Evolutionary conservation across 2,329 filamentous ascomycete species (phyloP).

Genomic region (Pseudogymnoascus sp.): DNA sequence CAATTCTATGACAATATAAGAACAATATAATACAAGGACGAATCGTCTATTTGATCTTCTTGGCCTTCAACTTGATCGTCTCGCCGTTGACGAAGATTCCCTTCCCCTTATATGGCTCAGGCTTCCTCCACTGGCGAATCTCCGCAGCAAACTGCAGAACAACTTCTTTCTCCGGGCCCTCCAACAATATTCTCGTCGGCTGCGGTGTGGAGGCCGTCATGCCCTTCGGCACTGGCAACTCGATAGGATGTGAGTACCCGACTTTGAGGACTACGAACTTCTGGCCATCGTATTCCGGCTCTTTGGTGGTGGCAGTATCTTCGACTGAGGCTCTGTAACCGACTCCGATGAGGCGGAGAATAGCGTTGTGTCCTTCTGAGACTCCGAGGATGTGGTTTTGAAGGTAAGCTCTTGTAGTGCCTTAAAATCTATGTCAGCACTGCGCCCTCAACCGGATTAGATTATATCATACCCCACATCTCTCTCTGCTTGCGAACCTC

Average conservation of each 20-base stretch:
- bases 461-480: constrained; percentile 77
- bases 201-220: constrained; percentile 83
- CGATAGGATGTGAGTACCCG: constrained; percentile 92
- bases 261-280: constrained; percentile 91
- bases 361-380: constrained; percentile 90
- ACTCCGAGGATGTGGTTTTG: constrained; percentile 89
- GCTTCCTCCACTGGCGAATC: constrained; percentile 80
- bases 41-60: constrained; percentile 76
- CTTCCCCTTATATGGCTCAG: constrained; percentile 99
- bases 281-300: constrained; percentile 69
- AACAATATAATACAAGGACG: constrained; percentile 13
- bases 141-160: constrained; percentile 87
- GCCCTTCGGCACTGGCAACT: constrained; percentile 75
- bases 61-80: constrained; percentile 96
- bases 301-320: constrained; percentile 60
- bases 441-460: background rate
- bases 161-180: constrained; percentile 78
- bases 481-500: constrained; percentile 69
- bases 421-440: constrained; percentile 41
- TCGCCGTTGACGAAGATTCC: constrained; percentile 97
- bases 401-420: constrained; percentile 83
- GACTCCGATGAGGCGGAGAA: constrained; percentile 87
- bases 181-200: constrained; percentile 83
- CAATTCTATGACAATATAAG: constrained; percentile 22
- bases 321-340: constrained; percentile 91